Percentiles rank a stretch among this genome's conserved stretches.
These are phyloP conservation scores for Entomortierella beljakovae DNA, from an alignment of 192 early-diverging fungal genomes.

Conservation along the genomic window DNA sequence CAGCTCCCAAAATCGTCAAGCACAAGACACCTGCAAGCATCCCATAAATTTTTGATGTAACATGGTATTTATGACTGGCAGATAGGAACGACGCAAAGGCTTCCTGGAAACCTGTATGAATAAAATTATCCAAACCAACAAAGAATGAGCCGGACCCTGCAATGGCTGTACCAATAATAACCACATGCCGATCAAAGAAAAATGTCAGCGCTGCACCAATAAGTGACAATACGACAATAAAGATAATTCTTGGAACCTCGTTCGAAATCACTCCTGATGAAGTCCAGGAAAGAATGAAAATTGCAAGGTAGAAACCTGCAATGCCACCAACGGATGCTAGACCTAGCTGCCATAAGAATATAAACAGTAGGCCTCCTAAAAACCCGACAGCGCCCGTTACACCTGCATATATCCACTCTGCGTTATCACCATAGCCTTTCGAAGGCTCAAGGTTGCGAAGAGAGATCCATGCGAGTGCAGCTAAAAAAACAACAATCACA, in stretches of 20 bases:
- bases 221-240: conserved; percentile 71
- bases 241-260: conserved; percentile 70
- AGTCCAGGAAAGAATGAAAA: conserved; percentile 75
- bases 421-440: conserved; percentile 37
- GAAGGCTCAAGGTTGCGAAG: conserved; percentile 58
- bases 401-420: conserved; percentile 62
- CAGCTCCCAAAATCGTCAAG: conserved; percentile 70
- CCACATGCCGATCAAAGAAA: conserved; percentile 71
- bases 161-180: conserved; percentile 77
- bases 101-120: conserved; percentile 75
- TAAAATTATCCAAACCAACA: conserved; percentile 84
- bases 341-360: conserved; percentile 76
- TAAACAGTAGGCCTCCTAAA: conserved; percentile 67
- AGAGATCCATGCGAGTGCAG: conserved; percentile 59
- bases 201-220: conserved; percentile 68
- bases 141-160: conserved; percentile 82
- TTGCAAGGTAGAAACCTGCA: conserved; percentile 78
- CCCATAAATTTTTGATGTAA: conserved; percentile 68
- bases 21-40: conserved; percentile 79
- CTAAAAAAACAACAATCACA: background rate
- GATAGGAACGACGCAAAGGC: conserved; percentile 66
- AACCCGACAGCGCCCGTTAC: conserved; percentile 71
- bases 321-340: conserved; percentile 80
- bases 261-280: conserved; percentile 69
- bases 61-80: conserved; percentile 53